Base-by-base conservation (phyloP, 805 yeast species). In the Metschnikowia vanudenii region DNA sequence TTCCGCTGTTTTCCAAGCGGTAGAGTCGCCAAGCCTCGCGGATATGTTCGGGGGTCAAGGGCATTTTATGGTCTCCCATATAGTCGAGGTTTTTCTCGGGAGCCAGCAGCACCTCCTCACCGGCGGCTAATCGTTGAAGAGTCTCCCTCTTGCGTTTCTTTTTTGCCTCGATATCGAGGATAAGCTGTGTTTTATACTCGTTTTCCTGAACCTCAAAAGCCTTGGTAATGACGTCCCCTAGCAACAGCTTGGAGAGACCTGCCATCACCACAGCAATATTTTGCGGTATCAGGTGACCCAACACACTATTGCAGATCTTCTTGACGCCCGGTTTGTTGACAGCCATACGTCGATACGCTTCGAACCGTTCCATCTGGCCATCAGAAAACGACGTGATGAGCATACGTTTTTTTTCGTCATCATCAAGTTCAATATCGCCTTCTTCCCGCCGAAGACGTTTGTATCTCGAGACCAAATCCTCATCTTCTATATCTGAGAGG, bases 11-110 rank as follows among this genome's bases (percentile, higher is more conserved):
- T 57, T 90, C 96, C 36, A 75, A 52, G 53, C 79, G 81, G 54
- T 83, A 85, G 39, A 85, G 63, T 55, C 95, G 72, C 92, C 95
- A 88, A 0, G 97, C 97, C 57, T 89, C 96, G 41, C 95, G 68
- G 24, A 91, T 75, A 60, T 91, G 95, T 50, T 87, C 90, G 0
- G 97, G 96, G 29, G 80, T 72, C 37, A 91, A 63, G 1, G 96
- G 96, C 39, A 74, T 74, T 34, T 69, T 61, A 14, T 63, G 66
- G 56, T 76, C 79, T 48, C 76, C 77, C 65, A 32, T 56, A 64
- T 12, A 67, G 62, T 52, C 66, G 65, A 38, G 59, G 49, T 39
- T 61, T 62, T 44, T 63, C 51, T 50, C 58, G 8, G 55, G 46
- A 4, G 42, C 47, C 42, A 43, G 52, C 45, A 42, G 39, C n/a